Base-by-base conservation (phyloP, 75 land plant species). In the Picea glauca region DNA sequence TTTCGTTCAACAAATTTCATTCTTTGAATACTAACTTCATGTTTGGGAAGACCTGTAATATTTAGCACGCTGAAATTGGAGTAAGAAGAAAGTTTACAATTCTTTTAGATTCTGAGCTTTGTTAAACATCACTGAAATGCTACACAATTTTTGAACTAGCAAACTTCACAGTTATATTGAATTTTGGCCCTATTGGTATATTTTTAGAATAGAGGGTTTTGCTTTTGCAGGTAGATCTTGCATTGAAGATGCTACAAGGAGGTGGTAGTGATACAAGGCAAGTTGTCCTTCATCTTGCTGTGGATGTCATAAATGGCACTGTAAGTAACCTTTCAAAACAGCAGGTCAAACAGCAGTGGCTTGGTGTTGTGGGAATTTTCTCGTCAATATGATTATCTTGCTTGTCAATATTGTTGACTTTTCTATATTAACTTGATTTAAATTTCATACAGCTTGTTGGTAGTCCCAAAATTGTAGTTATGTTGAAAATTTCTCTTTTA, bases 241-340 rank as follows among this genome's bases (percentile, higher is more conserved):
- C 86, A 32, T n/a, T 86, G 72, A 66, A 80, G 77, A 80, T 84
- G 78, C 83, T 84, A 75, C 82, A 84, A 75, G 88, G 88, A 61
- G 63, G 83, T 77, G 78, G 86, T 21, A 80, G 83, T 72, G 13
- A 57, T 26, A 84, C 75, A 60, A 79, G 87, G 31, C 86, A 66
- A 54, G 76, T 79, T 50, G 60, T 80, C 62, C 66, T 86, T 38
- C 81, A 62, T 32, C 81, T 84, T 64, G 80, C 75, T 59, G 75
- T 86, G 58, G 88, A 86, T 77, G 81, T 65, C 3, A 62, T 86
- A 59, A 77, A 74, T 56, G 75, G 86, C 57, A 77, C 85, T 77
- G 88, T 86, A 80, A 76, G 88, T 72, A 74, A 32, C 63, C 54
- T 77, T 77, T 38, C 59, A 60, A 8, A 77, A 76, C 14, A 67